A percentile compares a stretch with the other conserved stretches of the same genome.
Conservation (phyloP, 257 asterid species). For the Solanum phureja region DNA sequence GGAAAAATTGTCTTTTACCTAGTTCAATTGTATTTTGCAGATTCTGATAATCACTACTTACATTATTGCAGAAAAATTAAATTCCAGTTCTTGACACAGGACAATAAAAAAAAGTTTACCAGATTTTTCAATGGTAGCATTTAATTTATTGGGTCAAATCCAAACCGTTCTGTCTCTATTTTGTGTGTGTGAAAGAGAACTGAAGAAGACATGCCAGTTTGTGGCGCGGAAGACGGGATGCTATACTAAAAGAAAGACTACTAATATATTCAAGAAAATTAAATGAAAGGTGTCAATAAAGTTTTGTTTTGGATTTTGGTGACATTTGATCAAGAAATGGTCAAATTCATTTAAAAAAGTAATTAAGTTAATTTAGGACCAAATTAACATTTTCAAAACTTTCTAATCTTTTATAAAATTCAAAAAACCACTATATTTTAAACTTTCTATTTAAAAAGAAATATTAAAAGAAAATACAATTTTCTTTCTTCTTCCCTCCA, state of each 20-base stretch:
- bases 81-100: constrained; percentile 19
- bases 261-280: neutral
- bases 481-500: too few relatives aligned
- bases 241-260: neutral
- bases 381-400: too few relatives aligned
- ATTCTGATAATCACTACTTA: constrained; percentile 10
- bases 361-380: too few relatives aligned
- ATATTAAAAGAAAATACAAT: too few relatives aligned
- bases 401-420: too few relatives aligned
- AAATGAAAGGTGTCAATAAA: too few relatives aligned
- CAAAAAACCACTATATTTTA: too few relatives aligned
- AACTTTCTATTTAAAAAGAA: too few relatives aligned
- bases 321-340: too few relatives aligned
- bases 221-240: neutral
- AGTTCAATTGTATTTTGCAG: constrained; percentile 21
- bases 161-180: neutral
- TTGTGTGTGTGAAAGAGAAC: neutral
- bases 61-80: constrained; percentile 6
- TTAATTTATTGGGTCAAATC: constrained; percentile 47
- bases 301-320: too few relatives aligned
- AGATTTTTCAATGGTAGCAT: constrained; percentile 50
- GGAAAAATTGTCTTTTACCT: constrained; percentile 21
- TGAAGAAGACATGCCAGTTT: neutral
- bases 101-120: constrained; percentile 32
- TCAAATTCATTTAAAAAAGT: too few relatives aligned